phyloP scores from a whole-genome alignment of 352 stramenopile species.

The Phytophthora brassicae region DNA sequence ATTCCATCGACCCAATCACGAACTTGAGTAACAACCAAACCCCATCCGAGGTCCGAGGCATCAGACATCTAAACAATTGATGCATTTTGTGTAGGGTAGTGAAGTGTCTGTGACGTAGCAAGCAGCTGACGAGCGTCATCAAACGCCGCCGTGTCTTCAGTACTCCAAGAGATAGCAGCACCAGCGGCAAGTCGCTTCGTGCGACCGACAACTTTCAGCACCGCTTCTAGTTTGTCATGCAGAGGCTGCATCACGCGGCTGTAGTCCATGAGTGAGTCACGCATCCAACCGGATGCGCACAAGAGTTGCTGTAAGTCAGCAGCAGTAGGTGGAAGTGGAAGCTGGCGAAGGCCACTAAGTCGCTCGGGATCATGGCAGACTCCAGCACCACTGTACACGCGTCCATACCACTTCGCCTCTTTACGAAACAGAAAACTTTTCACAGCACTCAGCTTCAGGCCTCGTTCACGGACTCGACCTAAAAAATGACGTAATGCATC shows the following conservation, averaged over 20 bases:
- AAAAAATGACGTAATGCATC: constrained; percentile 12
- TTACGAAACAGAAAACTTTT: constrained; percentile 20
- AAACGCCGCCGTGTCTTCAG: background rate
- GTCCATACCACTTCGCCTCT: constrained; percentile 23
- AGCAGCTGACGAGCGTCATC: background rate
- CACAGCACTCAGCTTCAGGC: constrained; percentile 21
- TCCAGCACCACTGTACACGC: constrained; percentile 9
- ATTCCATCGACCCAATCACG: background rate
- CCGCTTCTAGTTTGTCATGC: background rate
- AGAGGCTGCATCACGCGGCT: background rate
- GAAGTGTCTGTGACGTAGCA: background rate
- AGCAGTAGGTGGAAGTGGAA: constrained; percentile 3
- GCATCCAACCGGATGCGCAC: constrained; percentile 23
- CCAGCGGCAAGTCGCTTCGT: background rate
- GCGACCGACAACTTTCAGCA: background rate
- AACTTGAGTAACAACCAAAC: constrained; percentile 10
- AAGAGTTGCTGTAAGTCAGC: constrained; percentile 30
- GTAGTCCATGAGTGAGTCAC: constrained; percentile 27
- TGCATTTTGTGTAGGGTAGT: constrained; percentile 2
- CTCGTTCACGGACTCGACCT: background rate
- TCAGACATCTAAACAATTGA: background rate
- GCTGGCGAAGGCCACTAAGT: background rate
- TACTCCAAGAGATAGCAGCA: background rate
- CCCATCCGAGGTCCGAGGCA: constrained; percentile 4
- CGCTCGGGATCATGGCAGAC: constrained; percentile 18